Percentiles rank a stretch among this genome's conserved stretches.
phyloP scores from a whole-genome alignment of 192 early-diverging fungal species.

The Funneliformis geosporum region DNA sequence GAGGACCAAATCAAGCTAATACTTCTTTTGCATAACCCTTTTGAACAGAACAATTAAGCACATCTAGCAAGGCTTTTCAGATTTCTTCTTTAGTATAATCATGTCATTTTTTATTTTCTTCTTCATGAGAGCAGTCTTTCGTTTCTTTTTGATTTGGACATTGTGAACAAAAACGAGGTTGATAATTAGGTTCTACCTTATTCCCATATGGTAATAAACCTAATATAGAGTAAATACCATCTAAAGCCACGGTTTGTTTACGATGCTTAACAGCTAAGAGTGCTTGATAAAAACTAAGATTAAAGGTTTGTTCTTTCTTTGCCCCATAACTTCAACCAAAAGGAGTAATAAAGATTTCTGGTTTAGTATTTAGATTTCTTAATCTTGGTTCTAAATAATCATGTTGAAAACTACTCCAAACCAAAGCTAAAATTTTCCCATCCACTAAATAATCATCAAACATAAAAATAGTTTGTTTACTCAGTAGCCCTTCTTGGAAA shows the following conservation, averaged over 20 bases:
- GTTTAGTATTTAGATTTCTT: not conserved
- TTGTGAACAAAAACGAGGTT: too few relatives aligned
- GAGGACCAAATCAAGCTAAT: too few relatives aligned
- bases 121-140: not conserved
- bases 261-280: not conserved
- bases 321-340: constrained; percentile 7
- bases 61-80: too few relatives aligned
- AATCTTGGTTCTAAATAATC: not conserved
- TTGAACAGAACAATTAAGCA: too few relatives aligned
- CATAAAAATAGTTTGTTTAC: constrained; percentile 18
- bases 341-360: constrained; percentile 7
- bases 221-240: constrained; percentile 13
- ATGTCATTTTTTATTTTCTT: too few relatives aligned
- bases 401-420: not conserved
- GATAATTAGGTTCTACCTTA: not conserved
- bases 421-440: not conserved
- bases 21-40: too few relatives aligned
- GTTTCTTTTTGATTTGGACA: not conserved
- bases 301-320: not conserved
- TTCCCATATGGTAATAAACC: not conserved
- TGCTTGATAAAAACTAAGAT: not conserved
- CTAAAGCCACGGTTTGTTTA: not conserved
- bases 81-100: too few relatives aligned
- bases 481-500: constrained; percentile 3
- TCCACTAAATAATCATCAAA: constrained; percentile 28